phyloP scores from a whole-genome alignment of 768 basidiomycete genomes.

The Sistotremastrum niveocremeum region DNA sequence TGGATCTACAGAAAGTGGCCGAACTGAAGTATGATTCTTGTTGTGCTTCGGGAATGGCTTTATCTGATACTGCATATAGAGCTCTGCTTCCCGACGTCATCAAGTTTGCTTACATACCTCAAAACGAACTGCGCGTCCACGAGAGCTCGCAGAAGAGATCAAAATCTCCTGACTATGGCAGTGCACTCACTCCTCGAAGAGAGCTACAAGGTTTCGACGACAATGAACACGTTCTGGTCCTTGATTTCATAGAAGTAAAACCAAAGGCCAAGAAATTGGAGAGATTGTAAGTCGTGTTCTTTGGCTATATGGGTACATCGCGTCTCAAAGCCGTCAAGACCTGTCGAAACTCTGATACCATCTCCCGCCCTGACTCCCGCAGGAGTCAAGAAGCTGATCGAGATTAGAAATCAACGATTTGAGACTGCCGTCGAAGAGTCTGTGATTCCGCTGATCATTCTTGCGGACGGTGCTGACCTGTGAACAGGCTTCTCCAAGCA shows the following conservation, averaged over 20 bases:
- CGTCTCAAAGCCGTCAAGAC: too few relatives aligned
- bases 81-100: slow-evolving; percentile 72
- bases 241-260: slow-evolving; percentile 35
- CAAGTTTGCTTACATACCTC: slow-evolving; percentile 70
- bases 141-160: slow-evolving; percentile 21
- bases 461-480: neutral
- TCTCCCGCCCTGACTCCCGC: slow-evolving; percentile 37
- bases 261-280: slow-evolving; percentile 20
- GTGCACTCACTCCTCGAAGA: slow-evolving; percentile 12
- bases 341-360: slow-evolving; percentile 9
- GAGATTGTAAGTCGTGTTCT: slow-evolving; percentile 4
- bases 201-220: slow-evolving; percentile 15
- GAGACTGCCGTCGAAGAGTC: slow-evolving; percentile 57
- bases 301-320: neutral
- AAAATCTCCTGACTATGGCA: slow-evolving; percentile 28
- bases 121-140: slow-evolving; percentile 45
- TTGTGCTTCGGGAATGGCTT: neutral
- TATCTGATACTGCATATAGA: slow-evolving; percentile 22
- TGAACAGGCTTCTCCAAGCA: slow-evolving; percentile 42
- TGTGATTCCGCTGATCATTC: slow-evolving; percentile 4
- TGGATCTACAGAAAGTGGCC: slow-evolving; percentile 65
- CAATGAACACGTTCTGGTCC: slow-evolving; percentile 36
- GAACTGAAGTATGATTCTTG: slow-evolving; percentile 54
- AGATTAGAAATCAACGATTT: slow-evolving; percentile 56
- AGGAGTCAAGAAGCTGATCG: slow-evolving; percentile 55